These are phyloP conservation scores for Dendrocalamus latiflorus DNA, from an alignment of 202 grass and related monocot genomes.

Conservation along the genomic window DNA sequence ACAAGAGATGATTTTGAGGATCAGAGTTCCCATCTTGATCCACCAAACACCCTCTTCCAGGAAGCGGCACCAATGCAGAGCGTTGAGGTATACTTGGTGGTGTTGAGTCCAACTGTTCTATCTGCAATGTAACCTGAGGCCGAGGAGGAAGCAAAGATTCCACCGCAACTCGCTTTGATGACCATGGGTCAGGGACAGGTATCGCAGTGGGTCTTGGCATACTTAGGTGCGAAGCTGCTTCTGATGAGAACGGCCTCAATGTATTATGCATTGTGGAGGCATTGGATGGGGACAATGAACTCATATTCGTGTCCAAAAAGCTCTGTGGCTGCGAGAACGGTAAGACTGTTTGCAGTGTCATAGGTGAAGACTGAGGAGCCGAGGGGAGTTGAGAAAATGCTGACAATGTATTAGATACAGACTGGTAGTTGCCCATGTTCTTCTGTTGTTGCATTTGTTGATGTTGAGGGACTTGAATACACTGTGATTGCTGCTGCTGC, in stretches of 20 bases:
- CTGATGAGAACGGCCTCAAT: conserved; percentile 51
- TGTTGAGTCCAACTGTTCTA: conserved; percentile 56
- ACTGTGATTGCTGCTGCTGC: conserved; percentile 42
- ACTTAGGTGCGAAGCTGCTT: conserved; percentile 45
- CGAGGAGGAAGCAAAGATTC: conserved; percentile 58
- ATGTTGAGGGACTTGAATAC: conserved; percentile 45
- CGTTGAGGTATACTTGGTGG: conserved; percentile 46
- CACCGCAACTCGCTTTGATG: conserved; percentile 68
- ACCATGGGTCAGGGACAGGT: conserved; percentile 53
- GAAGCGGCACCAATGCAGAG: conserved; percentile 52
- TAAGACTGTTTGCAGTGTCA: conserved; percentile 39
- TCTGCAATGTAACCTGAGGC: conserved; percentile 33
- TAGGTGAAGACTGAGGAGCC: conserved; percentile 38
- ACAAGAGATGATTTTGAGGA: conserved; percentile 69
- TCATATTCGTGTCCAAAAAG: conserved; percentile 50
- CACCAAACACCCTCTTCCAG: conserved; percentile 66
- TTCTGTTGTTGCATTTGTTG: conserved; percentile 60
- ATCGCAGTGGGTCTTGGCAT: conserved; percentile 57
- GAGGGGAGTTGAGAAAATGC: conserved; percentile 45
- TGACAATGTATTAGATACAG: conserved; percentile 39
- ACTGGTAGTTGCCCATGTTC: conserved; percentile 41
- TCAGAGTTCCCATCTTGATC: conserved; percentile 64
- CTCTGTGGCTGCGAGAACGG: conserved; percentile 64
- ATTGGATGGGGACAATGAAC: conserved; percentile 46
- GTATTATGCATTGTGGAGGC: conserved; percentile 46